Percentiles rank a stretch among this genome's conserved stretches.
phyloP scores from a whole-genome alignment of 352 stramenopile species.

The Pythium apleroticum region DNA sequence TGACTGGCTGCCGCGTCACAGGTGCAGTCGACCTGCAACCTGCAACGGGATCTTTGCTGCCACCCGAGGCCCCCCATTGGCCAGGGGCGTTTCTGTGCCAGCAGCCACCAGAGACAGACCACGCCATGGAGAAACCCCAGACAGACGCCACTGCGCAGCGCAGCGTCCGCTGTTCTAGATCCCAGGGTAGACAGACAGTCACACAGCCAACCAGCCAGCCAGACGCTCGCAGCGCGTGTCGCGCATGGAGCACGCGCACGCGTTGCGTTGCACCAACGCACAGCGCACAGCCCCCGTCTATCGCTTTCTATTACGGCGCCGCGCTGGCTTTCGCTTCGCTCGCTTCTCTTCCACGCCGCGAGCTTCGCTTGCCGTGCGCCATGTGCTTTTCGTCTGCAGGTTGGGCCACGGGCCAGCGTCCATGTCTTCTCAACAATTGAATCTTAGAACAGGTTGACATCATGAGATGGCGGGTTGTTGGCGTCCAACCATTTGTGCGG shows the following conservation, averaged over 20 bases:
- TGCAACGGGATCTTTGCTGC: background rate
- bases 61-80: no score
- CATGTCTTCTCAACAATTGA: background rate
- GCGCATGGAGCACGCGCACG: background rate
- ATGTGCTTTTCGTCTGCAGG: background rate
- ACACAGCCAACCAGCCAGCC: no score
- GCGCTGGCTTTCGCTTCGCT: background rate
- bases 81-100: conserved; percentile 1
- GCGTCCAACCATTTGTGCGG: background rate
- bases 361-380: background rate
- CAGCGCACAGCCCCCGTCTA: no score
- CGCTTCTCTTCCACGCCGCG: background rate
- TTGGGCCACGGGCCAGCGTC: background rate
- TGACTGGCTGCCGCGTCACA: conserved; percentile 6
- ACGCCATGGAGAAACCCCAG: background rate
- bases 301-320: background rate
- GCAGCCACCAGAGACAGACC: conserved; percentile 2
- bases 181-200: background rate
- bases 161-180: background rate
- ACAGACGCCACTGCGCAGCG: background rate
- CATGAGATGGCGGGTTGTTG: no score
- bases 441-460: background rate
- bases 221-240: background rate
- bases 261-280: background rate
- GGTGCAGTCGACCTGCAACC: no score